phyloP scores from a whole-genome alignment of 1,284 basidiomycete genomes.

The Austroboletus sp. region DNA sequence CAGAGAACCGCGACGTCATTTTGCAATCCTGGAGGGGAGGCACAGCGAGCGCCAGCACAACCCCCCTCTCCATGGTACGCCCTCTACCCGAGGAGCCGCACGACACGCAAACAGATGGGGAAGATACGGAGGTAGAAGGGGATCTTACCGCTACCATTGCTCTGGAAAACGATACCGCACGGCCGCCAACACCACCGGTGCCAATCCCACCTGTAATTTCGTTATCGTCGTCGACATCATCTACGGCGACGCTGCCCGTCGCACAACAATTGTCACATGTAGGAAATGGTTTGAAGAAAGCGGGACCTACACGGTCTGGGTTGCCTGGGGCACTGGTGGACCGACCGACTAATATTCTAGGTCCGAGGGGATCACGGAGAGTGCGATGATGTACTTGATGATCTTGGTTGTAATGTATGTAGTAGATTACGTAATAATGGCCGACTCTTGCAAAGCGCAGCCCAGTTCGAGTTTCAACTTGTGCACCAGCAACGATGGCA shows the following conservation, averaged over 20 bases:
- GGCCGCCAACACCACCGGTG: slow-evolving; percentile 20
- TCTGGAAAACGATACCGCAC: slow-evolving; percentile 4
- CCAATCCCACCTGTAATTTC: slow-evolving; percentile 14
- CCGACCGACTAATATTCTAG: slow-evolving; percentile 35
- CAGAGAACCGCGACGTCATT: slow-evolving; percentile 52
- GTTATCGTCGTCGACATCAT: slow-evolving; percentile 37
- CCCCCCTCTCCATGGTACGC: slow-evolving; percentile 26
- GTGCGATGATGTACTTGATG: slow-evolving; percentile 18
- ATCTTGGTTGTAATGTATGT: no score
- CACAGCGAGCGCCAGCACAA: slow-evolving; percentile 18
- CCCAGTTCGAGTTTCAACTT: background rate
- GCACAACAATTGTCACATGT: slow-evolving; percentile 13
- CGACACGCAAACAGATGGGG: slow-evolving; percentile 16
- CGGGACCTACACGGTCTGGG: slow-evolving; percentile 17
- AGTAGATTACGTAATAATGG: slow-evolving; percentile 17
- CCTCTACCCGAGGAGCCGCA: slow-evolving; percentile 30
- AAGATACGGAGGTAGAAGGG: slow-evolving; percentile 11
- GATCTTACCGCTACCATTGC: slow-evolving; percentile 20
- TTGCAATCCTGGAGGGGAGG: slow-evolving; percentile 45
- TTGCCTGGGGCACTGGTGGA: slow-evolving; percentile 29
- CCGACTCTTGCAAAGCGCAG: slow-evolving; percentile 1
- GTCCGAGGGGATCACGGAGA: slow-evolving; percentile 33
- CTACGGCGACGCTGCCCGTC: slow-evolving; percentile 28
- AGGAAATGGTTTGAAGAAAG: slow-evolving; percentile 26
- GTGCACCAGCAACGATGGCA: slow-evolving; percentile 35